Conservation (phyloP, 2,329 filamentous ascomycete species). For the Mycosphaerelloides madeirae region DNA sequence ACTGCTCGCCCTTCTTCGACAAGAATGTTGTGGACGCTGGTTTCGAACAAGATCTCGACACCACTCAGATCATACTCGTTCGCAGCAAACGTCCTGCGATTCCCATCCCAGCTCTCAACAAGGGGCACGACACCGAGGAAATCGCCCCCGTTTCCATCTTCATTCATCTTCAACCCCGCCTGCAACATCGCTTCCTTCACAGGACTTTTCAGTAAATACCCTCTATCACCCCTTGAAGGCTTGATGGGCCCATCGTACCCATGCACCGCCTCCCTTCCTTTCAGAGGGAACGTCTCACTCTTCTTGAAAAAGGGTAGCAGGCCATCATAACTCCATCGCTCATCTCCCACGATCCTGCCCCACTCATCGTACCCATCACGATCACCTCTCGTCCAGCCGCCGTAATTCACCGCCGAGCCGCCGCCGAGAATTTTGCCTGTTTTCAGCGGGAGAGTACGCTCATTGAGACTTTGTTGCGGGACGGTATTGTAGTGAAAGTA, state of each 20-base stretch:
- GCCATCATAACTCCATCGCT: conserved; percentile 25
- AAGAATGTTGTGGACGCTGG: conserved; percentile 47
- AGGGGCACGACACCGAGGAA: conserved; percentile 1
- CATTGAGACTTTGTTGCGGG: conserved; percentile 3
- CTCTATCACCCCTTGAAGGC: conserved; percentile 3
- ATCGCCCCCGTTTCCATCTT: conserved; percentile 2
- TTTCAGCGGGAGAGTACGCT: conserved; percentile 1
- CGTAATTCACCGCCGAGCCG: conserved; percentile 7
- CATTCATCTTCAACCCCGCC: conserved; percentile 1
- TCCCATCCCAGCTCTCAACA: conserved; percentile 3
- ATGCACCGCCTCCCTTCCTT: conserved; percentile 1
- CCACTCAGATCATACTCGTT: conserved; percentile 3
- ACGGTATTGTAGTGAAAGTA: conserved; percentile 1
- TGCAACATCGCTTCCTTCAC: conserved; percentile 2
- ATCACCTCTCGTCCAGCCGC: conserved; percentile 9
- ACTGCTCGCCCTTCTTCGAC: conserved; percentile 43
- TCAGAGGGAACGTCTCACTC: conserved; percentile 6
- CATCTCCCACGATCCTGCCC: conserved; percentile 32
- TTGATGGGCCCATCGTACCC: conserved; percentile 5
- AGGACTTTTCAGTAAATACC: conserved; percentile 5
- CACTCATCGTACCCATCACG: conserved; percentile 27
- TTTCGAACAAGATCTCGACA: conserved; percentile 48
- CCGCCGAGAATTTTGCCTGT: conserved; percentile 7
- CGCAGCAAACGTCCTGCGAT: conserved; percentile 2
- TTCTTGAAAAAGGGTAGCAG: conserved; percentile 21